These are phyloP conservation scores for Mortierella alpina DNA, from an alignment of 192 early-diverging fungal genomes.

Conservation along the genomic window DNA sequence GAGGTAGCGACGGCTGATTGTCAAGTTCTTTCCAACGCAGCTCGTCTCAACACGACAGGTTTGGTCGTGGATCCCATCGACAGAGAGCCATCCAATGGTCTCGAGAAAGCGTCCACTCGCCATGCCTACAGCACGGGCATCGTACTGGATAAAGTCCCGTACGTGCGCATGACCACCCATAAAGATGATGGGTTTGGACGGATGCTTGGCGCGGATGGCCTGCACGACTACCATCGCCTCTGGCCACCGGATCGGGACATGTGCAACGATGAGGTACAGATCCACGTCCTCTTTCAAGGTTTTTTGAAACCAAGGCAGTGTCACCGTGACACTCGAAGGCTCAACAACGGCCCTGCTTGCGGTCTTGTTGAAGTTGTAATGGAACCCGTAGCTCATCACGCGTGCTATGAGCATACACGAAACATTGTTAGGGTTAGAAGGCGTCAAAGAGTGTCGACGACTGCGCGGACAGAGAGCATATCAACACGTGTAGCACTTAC, in stretches of 20 bases:
- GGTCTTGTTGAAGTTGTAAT: conserved; percentile 55
- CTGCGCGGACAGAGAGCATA: too few species aligned
- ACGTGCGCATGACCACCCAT: conserved; percentile 67
- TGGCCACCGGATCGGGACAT: conserved; percentile 55
- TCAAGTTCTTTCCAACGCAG: conserved; percentile 51
- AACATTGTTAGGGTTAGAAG: too few species aligned
- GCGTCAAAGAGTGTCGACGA: too few species aligned
- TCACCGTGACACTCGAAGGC: conserved; percentile 58
- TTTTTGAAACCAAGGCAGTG: conserved; percentile 62
- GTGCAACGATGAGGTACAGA: conserved; percentile 63
- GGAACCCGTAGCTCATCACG: conserved; percentile 64
- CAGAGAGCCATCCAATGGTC: conserved; percentile 64
- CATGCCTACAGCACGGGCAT: conserved; percentile 57
- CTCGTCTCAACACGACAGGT: conserved; percentile 30
- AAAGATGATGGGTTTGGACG: conserved; percentile 62
- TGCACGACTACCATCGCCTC: conserved; percentile 57
- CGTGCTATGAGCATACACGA: conserved; percentile 34
- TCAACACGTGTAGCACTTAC: neutral
- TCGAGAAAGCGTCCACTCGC: conserved; percentile 66
- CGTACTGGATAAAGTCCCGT: conserved; percentile 62
- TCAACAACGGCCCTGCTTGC: conserved; percentile 48
- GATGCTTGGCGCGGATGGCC: conserved; percentile 59
- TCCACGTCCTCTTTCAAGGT: conserved; percentile 56
- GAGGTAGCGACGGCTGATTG: conserved; percentile 62
- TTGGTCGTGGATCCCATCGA: conserved; percentile 45